Conservation (phyloP, 495 filamentous ascomycete species). For the Xylaria acuta region DNA sequence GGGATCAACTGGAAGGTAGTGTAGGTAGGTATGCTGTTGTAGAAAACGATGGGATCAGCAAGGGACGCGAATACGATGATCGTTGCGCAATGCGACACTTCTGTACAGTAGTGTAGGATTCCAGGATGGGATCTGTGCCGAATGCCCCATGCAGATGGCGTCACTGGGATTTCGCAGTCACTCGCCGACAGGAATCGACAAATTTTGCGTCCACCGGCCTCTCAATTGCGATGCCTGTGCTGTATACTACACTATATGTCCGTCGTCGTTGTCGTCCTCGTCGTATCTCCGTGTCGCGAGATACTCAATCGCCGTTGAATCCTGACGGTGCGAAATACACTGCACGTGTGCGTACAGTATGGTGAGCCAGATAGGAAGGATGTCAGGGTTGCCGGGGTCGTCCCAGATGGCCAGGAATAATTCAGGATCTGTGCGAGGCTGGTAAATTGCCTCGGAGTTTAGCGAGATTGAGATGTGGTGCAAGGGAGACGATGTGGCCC, state of each 20-base stretch:
- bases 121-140: neutral
- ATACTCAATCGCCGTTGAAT: conserved; percentile 13
- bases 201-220: neutral
- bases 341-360: neutral
- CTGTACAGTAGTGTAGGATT: neutral
- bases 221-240: neutral
- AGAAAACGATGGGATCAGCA: conserved; percentile 9
- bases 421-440: conserved; percentile 21
- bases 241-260: neutral
- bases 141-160: neutral
- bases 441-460: conserved; percentile 29
- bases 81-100: conserved; percentile 13
- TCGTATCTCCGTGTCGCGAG: neutral
- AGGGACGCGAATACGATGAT: conserved; percentile 25
- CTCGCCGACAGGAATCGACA: neutral
- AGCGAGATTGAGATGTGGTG: conserved; percentile 41
- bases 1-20: neutral
- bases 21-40: neutral
- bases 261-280: neutral
- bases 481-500: neutral
- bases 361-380: conserved; percentile 1
- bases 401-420: conserved; percentile 18
- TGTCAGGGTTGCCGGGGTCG: conserved; percentile 14
- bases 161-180: neutral
- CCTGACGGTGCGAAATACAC: conserved; percentile 9